Percentiles rank a stretch among this genome's conserved stretches.
These are phyloP conservation scores for Coffea eugenioides DNA, from an alignment of 257 asterid species.

Conservation along the genomic window DNA sequence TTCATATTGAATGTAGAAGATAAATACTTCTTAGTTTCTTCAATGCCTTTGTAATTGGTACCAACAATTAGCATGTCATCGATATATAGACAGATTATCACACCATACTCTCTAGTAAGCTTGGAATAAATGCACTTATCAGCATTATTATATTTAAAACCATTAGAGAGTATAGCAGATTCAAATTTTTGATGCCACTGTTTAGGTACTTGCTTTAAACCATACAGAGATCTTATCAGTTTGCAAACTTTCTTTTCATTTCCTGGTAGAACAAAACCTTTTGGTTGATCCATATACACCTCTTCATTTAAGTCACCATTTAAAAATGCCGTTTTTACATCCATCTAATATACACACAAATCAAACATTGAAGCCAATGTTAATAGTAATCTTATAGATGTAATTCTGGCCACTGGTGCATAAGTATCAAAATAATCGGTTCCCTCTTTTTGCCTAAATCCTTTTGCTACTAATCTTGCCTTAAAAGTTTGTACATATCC, in stretches of 20 bases:
- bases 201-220: neutral
- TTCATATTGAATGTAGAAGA: neutral
- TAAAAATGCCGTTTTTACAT: no score
- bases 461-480: no score
- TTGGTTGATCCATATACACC: neutral
- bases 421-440: no score
- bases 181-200: neutral
- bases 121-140: neutral
- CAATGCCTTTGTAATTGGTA: neutral
- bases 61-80: neutral
- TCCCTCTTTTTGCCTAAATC: no score
- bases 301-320: no score
- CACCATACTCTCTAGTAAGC: neutral
- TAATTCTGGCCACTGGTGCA: no score
- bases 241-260: neutral
- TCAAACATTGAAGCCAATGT: no score
- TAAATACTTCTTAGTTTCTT: neutral
- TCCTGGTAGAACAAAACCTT: neutral
- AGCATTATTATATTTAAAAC: neutral
- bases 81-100: conserved; percentile 2
- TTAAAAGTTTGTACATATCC: no score
- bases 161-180: neutral
- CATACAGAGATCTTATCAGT: neutral
- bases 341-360: no score
- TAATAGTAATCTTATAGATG: no score